These are phyloP conservation scores for Mucor irregularis DNA, from an alignment of 371 early-diverging fungal genomes.

Conservation along the genomic window DNA sequence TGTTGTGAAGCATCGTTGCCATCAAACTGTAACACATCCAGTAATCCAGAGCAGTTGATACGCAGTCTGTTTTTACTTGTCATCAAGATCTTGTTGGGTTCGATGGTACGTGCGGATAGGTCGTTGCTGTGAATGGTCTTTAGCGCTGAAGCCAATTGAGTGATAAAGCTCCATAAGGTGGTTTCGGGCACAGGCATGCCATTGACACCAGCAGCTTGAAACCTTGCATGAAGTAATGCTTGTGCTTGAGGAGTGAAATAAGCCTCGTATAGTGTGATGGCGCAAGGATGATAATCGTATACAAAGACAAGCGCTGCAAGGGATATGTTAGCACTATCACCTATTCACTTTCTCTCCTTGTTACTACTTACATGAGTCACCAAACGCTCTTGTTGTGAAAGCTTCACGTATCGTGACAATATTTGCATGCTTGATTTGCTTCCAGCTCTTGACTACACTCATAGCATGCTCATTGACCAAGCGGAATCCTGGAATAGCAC, in stretches of 20 bases:
- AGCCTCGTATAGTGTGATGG: constrained; percentile 69
- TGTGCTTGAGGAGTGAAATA: constrained; percentile 67
- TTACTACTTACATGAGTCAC: constrained; percentile 73
- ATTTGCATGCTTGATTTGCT: constrained; percentile 75
- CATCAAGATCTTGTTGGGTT: constrained; percentile 79
- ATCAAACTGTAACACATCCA: constrained; percentile 83
- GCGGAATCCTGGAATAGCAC: constrained; percentile 53
- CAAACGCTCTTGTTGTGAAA: constrained; percentile 91
- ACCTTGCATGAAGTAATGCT: constrained; percentile 40
- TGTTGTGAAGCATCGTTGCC: constrained; percentile 46
- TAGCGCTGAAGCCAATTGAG: constrained; percentile 84
- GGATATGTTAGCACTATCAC: background rate
- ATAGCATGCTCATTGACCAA: constrained; percentile 77
- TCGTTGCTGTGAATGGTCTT: constrained; percentile 81
- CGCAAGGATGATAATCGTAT: constrained; percentile 89
- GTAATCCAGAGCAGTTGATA: constrained; percentile 80
- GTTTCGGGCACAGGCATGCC: constrained; percentile 66
- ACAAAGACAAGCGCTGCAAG: constrained; percentile 75
- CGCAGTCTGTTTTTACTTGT: constrained; percentile 86
- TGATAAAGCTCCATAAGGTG: constrained; percentile 85
- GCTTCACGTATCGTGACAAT: constrained; percentile 84
- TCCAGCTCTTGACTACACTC: constrained; percentile 79
- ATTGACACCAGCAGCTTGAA: constrained; percentile 38
- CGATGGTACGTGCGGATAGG: constrained; percentile 77
- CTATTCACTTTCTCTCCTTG: no score